Percentiles rank a stretch among this genome's conserved stretches.
These are phyloP conservation scores for Neopestalotiopsis rosae DNA, from an alignment of 2,329 filamentous ascomycete genomes.

Conservation along the genomic window DNA sequence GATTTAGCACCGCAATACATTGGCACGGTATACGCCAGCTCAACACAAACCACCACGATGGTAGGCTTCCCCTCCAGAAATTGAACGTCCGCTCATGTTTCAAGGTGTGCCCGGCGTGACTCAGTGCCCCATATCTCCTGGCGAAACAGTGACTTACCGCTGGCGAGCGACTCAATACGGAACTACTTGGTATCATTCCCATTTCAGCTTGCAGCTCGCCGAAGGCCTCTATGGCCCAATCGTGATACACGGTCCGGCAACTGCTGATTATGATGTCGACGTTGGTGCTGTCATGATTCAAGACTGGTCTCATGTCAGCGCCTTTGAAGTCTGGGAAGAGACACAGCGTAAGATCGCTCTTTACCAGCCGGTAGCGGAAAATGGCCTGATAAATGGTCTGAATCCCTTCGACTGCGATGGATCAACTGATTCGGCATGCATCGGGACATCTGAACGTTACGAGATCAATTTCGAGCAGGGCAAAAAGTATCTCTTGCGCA, in stretches of 20 bases:
- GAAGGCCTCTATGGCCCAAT: conserved; percentile 66
- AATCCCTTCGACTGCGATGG: conserved; percentile 39
- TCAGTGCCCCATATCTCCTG: conserved; percentile 57
- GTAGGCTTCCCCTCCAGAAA: conserved; percentile 25
- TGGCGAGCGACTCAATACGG: conserved; percentile 62
- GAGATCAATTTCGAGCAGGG: conserved; percentile 45
- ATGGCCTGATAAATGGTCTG: conserved; percentile 43
- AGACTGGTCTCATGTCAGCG: conserved; percentile 44
- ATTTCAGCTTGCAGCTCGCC: conserved; percentile 54
- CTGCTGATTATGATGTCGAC: conserved; percentile 66
- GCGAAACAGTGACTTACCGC: conserved; percentile 58
- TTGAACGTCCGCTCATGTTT: background rate
- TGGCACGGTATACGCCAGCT: conserved; percentile 60
- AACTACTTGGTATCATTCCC: conserved; percentile 65
- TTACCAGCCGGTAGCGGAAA: conserved; percentile 37
- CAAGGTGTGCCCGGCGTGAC: conserved; percentile 55
- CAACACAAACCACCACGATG: conserved; percentile 57
- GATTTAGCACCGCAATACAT: conserved; percentile 49
- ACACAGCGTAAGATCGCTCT: conserved; percentile 26
- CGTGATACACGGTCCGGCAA: conserved; percentile 65
- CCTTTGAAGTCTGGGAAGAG: conserved; percentile 40
- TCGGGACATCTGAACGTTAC: conserved; percentile 48
- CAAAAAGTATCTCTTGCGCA: conserved; percentile 47
- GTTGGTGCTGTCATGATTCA: conserved; percentile 62
- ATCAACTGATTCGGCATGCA: conserved; percentile 47